Conservation (phyloP, 2,329 filamentous ascomycete genomes). For the Fusarium irregulare region DNA sequence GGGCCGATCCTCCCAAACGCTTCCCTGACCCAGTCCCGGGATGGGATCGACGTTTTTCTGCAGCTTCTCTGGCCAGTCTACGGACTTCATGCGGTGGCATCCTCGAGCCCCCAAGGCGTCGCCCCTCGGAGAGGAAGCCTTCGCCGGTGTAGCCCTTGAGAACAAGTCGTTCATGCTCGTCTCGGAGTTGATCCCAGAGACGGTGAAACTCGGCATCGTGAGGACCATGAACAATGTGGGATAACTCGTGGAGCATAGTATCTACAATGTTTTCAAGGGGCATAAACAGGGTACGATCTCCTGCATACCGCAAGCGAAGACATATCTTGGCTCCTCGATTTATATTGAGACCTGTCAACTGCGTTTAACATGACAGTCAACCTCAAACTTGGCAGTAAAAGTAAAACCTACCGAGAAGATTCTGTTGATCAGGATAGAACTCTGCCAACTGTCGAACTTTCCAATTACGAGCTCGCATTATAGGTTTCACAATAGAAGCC, state of each 20-base stretch:
- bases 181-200: constrained; percentile 88
- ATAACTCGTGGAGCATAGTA: constrained; percentile 93
- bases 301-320: constrained; percentile 80
- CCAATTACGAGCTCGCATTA: constrained; percentile 90
- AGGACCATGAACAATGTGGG: constrained; percentile 86
- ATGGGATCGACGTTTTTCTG: constrained; percentile 73
- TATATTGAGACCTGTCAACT: constrained; percentile 75
- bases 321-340: constrained; percentile 83
- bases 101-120: constrained; percentile 73
- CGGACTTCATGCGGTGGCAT: constrained; percentile 80
- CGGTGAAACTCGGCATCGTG: constrained; percentile 86
- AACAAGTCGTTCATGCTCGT: constrained; percentile 81
- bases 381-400: constrained; percentile 28
- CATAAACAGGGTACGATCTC: constrained; percentile 80
- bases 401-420: constrained; percentile 77
- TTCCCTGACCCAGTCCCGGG: constrained; percentile 75
- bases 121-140: constrained; percentile 82
- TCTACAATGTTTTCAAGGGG: constrained; percentile 84
- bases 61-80: constrained; percentile 77
- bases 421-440: constrained; percentile 81
- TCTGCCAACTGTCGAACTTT: constrained; percentile 82
- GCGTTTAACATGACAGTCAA: background rate
- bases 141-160: constrained; percentile 91
- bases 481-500: constrained; percentile 90
- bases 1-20: constrained; percentile 73